Evolutionary conservation across 768 basidiomycete species (phyloP).

Genomic region (Chalciporus sphaerocephalus): DNA sequence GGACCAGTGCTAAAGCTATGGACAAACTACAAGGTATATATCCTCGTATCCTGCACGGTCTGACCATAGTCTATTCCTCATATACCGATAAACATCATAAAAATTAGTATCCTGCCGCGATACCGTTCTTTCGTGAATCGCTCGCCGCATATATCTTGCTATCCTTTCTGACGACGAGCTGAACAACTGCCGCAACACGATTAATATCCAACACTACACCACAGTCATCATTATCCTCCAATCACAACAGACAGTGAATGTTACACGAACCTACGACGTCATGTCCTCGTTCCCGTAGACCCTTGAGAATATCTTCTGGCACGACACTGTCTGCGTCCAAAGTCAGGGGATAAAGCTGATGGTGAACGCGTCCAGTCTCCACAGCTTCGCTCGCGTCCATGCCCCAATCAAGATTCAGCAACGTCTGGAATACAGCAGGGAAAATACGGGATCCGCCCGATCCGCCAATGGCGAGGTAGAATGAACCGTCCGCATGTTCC

Average conservation of each 20-base stretch:
- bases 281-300: constrained; percentile 61
- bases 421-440: constrained; percentile 68
- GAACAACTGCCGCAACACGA: constrained; percentile 72
- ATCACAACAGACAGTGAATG: neutral
- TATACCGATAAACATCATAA: neutral
- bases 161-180: constrained; percentile 52
- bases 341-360: constrained; percentile 71
- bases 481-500: constrained; percentile 67
- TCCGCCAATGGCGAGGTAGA: constrained; percentile 74
- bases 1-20: too few relatives aligned
- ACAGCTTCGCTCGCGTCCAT: constrained; percentile 75
- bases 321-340: constrained; percentile 63
- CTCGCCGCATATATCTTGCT: constrained; percentile 72
- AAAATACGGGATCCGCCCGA: constrained; percentile 89
- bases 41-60: too few relatives aligned
- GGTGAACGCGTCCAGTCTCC: constrained; percentile 80
- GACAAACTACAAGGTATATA: too few relatives aligned
- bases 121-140: constrained; percentile 91
- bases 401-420: constrained; percentile 75
- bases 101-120: constrained; percentile 75
- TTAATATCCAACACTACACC: constrained; percentile 57
- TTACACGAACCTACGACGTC: constrained; percentile 53
- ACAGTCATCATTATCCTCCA: neutral
- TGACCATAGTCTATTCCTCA: too few relatives aligned
- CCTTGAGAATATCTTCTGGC: constrained; percentile 51